These are phyloP conservation scores for Parachaetomium inaequale DNA, from an alignment of 495 filamentous ascomycete genomes.

Conservation along the genomic window DNA sequence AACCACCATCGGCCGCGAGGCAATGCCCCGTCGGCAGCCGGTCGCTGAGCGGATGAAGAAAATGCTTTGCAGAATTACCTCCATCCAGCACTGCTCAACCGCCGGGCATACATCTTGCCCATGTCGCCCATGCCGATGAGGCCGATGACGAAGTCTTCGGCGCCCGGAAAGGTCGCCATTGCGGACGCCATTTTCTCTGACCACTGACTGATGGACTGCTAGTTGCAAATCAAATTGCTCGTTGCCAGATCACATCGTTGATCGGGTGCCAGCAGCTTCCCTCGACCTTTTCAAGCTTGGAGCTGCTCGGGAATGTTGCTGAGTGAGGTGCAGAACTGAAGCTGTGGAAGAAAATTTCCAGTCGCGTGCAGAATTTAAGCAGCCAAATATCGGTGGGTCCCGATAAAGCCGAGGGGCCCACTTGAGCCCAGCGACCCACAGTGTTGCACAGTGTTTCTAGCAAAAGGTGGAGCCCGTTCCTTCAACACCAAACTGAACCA, in stretches of 20 bases:
- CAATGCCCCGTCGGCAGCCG: background rate
- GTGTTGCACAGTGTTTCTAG: background rate
- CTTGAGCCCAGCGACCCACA: background rate
- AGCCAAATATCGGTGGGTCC: background rate
- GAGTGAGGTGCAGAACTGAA: slow-evolving; percentile 9
- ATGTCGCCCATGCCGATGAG: slow-evolving; percentile 99
- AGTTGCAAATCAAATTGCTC: slow-evolving; percentile 5
- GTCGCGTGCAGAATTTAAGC: slow-evolving; percentile 5
- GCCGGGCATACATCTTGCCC: slow-evolving; percentile 97
- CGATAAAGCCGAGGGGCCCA: background rate
- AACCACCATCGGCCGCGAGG: background rate
- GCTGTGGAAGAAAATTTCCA: slow-evolving; percentile 3
- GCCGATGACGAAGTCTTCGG: slow-evolving; percentile 70
- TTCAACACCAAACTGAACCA: background rate
- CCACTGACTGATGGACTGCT: slow-evolving; percentile 3
- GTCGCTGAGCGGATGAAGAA: slow-evolving; percentile 7
- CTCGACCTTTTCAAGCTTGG: slow-evolving; percentile 3
- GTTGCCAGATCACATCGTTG: slow-evolving; percentile 18
- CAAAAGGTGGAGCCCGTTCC: background rate
- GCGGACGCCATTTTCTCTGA: slow-evolving; percentile 21
- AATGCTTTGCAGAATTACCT: slow-evolving; percentile 58
- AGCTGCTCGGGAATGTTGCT: background rate
- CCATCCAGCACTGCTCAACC: slow-evolving; percentile 87
- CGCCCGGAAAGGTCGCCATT: slow-evolving; percentile 30
- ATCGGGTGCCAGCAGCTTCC: slow-evolving; percentile 1